Conservation (phyloP, 1,284 basidiomycete genomes). For the Moesziomyces parantarcticus region DNA sequence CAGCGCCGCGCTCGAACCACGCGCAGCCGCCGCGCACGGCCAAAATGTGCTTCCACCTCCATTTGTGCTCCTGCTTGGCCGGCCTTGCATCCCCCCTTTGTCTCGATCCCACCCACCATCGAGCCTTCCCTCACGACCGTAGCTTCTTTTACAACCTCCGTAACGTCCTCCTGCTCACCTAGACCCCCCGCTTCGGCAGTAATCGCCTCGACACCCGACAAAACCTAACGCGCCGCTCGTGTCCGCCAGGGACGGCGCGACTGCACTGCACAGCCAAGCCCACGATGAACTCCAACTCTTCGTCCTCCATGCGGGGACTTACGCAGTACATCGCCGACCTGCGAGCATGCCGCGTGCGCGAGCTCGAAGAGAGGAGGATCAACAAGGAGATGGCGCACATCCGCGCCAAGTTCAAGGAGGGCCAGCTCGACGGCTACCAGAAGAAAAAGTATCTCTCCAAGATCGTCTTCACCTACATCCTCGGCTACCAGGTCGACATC, state of each 20-base stretch:
- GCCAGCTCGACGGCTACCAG: conserved; percentile 96
- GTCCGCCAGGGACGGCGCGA: not conserved
- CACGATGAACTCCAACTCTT: conserved; percentile 46
- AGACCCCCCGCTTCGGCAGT: too few species aligned
- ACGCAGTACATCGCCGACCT: conserved; percentile 96
- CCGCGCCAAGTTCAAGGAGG: conserved; percentile 98
- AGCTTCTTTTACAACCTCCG: not conserved
- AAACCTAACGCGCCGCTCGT: too few species aligned
- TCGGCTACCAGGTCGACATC: conserved; percentile 98
- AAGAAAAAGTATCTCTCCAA: conserved; percentile 94
- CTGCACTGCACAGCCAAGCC: not conserved
- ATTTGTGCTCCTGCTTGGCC: too few species aligned
- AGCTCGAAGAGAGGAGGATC: conserved; percentile 88
- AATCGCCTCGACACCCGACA: too few species aligned
- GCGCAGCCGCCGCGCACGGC: too few species aligned
- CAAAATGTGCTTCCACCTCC: too few species aligned
- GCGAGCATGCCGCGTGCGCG: conserved; percentile 76
- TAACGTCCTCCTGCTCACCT: too few species aligned
- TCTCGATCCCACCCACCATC: too few species aligned
- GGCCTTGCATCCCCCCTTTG: too few species aligned
- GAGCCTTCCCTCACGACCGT: not conserved
- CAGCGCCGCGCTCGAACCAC: too few species aligned
- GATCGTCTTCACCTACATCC: conserved; percentile 98
- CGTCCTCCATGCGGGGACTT: conserved; percentile 58
- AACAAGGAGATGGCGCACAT: conserved; percentile 99